These are phyloP conservation scores for Chaetomium sp. DNA, from an alignment of 2,329 filamentous ascomycete species.

Conservation along the genomic window DNA sequence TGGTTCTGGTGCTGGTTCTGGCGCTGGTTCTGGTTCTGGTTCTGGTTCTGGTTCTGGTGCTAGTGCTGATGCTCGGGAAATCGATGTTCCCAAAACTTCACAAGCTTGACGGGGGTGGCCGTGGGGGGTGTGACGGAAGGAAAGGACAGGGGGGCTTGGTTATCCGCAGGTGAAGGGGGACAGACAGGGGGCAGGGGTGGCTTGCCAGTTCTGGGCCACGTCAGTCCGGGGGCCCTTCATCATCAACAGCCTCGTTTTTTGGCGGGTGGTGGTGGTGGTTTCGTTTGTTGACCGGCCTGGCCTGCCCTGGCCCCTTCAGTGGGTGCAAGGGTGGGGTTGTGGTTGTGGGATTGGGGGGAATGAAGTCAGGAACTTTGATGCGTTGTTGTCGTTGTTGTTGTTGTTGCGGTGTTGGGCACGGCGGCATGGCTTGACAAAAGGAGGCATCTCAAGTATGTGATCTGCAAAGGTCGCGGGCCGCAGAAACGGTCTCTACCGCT, in stretches of 20 bases:
- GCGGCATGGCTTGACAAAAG: not conserved
- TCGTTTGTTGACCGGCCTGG: not conserved
- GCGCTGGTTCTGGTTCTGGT: not conserved
- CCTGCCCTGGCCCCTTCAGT: not conserved
- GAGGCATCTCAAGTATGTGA: not conserved
- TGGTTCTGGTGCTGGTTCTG: not conserved
- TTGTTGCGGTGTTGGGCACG: not conserved
- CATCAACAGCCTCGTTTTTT: slow-evolving; percentile 10
- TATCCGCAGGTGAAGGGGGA: too few species aligned
- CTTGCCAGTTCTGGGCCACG: not conserved
- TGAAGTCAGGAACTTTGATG: slow-evolving; percentile 3
- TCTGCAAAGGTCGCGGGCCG: not conserved
- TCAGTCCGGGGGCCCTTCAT: not conserved
- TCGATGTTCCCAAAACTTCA: not conserved
- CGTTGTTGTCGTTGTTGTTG: not conserved
- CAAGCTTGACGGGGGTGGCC: too few species aligned
- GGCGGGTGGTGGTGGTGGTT: too few species aligned
- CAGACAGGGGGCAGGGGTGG: not conserved
- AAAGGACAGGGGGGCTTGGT: not conserved
- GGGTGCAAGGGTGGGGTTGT: not conserved
- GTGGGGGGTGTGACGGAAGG: not conserved
- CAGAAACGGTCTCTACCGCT: not conserved
- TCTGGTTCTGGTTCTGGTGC: not conserved
- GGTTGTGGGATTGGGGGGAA: not conserved
- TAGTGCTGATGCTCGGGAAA: not conserved